Base-by-base conservation (phyloP, 257 asterid genomes). In the Jaltomata sinuosa region DNA sequence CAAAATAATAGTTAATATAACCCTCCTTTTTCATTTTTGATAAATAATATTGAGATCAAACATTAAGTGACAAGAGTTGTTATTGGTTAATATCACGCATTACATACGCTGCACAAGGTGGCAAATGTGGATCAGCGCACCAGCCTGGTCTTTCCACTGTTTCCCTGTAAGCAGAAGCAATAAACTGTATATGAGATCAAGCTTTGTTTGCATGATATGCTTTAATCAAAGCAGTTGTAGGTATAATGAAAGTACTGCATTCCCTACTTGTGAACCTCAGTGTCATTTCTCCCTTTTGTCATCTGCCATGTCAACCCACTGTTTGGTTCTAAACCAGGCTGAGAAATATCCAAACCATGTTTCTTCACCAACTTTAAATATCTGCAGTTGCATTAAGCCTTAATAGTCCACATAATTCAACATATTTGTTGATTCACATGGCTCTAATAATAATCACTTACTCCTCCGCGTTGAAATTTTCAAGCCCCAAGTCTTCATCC, bases 51-150 rank as follows among this genome's bases (percentile, higher is more conserved):
- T 31, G 62, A 67, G 80, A 83, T 19, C 59, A 74, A 74, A 25
- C 31, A 65, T 38, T 3, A 53, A 80, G 77, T 36, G 72, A 34
- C n/a, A 71, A 81, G 76, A 19, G 29, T 21, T 45, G 52, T 78
- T 49, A 2, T 86, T 55, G 77, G 62, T 22, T 42, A 49, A 47
- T 47, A 83, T 79, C 27, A 77, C 32, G 18, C 31, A 45, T 34
- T 4, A 83, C 97, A 49, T 94, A 94, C 99, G 97, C 98, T 84
- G 99, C 99, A 90, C 99, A 96, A 21, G 98, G 99, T 74, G 99
- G 98, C 90, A 93, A 82, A 82, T 91, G 97, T 80, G 98, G 97
- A 89, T 94, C 96, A 11, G 85, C 7, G 85, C 99, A 96, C 97
- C 97, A 96, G 54, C 97, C 98, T 0, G 96, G 93, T 79, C 94